Base-by-base conservation (phyloP, 2,329 filamentous ascomycete genomes). In the Coniochaeta ligniaria region DNA sequence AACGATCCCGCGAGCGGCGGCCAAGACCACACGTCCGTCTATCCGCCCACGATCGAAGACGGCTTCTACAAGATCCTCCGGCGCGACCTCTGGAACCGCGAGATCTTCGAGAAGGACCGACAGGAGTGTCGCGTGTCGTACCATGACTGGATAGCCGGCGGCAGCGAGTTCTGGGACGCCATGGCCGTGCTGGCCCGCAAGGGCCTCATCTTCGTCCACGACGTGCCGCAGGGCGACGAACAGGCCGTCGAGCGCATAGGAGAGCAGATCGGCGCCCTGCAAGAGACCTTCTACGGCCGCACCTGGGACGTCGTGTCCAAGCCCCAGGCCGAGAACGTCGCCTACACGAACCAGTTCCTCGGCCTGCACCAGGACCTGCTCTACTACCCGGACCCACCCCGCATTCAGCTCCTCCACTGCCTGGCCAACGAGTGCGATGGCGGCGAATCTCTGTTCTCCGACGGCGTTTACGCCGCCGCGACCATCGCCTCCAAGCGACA, bases 301-400 rank as follows among this genome's bases (percentile, higher is more conserved):
- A 96, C 92, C 0, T 98, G 93, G 86, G 90, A 97, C 73, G 94
- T 98, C 14, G 84, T 86, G 59, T 91, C 88, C 3, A 89, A 96
- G 59, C 88, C 89, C 1, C 73, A 91, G 60, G 91, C 93, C 26
- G 92, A 94, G 70, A 98, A 98, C 71, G 90, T 97, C 4, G 94
- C 95, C 11, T 92, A 98, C 75, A 97, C 94, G 1, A 88, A 83
- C 69, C 82, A 88, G 57, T 88, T 87, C 69, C 85, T 98, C 1
- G 91, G 90, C 17, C 86, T 97, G 56, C 95, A 99, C 76, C 95
- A 96, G 84, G 95, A 98, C 71, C 82, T 98, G 45, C 81, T 97
- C 60, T 98, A 98, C 75, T 88, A 95, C 74, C 77, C 83, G 16
- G 84, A 91, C 58, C 86, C 91, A 2, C 94, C 94, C 0, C 86